A percentile compares a stretch with the other conserved stretches of the same genome.
Evolutionary conservation across 2,329 filamentous ascomycete species (phyloP).

Genomic region (Sporothrix schenckii): DNA sequence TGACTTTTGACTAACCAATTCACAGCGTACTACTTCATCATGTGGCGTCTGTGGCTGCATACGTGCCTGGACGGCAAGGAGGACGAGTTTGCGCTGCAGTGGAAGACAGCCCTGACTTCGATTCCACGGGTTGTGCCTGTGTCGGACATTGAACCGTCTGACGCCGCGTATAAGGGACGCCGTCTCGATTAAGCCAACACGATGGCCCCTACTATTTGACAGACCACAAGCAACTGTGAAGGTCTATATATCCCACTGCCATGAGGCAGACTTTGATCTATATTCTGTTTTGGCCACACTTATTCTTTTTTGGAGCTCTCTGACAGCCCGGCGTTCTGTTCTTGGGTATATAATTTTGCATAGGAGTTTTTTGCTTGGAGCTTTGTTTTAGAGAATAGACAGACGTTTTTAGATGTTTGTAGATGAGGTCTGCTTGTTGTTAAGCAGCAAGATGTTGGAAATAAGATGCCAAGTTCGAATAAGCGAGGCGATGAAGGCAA

Average conservation of each 20-base stretch:
- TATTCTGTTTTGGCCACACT: not conserved
- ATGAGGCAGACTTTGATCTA: not conserved
- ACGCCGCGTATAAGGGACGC: constrained; percentile 38
- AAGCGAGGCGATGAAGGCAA: too few species aligned
- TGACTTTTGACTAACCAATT: not conserved
- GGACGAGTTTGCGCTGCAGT: constrained; percentile 70
- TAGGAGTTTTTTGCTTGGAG: not conserved
- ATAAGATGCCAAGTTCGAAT: not conserved
- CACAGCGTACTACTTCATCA: constrained; percentile 76
- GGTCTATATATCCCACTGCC: not conserved
- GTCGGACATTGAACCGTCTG: constrained; percentile 31
- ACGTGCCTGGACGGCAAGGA: constrained; percentile 74
- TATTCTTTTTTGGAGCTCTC: not conserved
- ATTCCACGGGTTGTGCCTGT: constrained; percentile 53
- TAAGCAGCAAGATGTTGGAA: not conserved
- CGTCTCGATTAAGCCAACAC: constrained; percentile 16
- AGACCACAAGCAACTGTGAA: not conserved
- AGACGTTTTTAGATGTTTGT: too few species aligned
- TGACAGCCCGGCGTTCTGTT: constrained; percentile 13
- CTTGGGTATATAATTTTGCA: not conserved
- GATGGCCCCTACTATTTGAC: not conserved
- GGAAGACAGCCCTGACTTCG: constrained; percentile 64
- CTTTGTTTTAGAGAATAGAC: not conserved
- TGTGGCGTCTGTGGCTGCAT: constrained; percentile 81
- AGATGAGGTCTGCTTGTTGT: not conserved